Evolutionary conservation across 2,329 filamentous ascomycete species (phyloP).

Genomic region (Xylariaceae sp.): DNA sequence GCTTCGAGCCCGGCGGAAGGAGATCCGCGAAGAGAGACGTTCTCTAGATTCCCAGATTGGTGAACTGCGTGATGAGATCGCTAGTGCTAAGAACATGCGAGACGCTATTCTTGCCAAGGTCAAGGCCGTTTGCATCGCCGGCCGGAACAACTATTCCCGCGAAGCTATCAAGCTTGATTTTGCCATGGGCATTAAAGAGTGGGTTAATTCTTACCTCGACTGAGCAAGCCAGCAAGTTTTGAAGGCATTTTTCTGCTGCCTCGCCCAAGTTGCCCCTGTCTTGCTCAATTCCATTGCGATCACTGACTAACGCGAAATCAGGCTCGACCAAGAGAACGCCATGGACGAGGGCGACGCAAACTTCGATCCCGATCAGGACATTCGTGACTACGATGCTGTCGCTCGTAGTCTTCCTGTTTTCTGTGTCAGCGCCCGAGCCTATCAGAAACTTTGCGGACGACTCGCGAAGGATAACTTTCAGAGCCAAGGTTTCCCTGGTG

Average conservation of each 20-base stretch:
- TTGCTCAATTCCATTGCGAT: neutral
- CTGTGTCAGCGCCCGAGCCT: conserved; percentile 61
- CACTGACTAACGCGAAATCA: conserved; percentile 14
- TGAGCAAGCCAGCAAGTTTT: too few relatives aligned
- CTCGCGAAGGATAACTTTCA: conserved; percentile 47
- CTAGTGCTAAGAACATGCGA: conserved; percentile 26
- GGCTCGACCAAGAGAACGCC: conserved; percentile 52
- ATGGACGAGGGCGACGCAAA: conserved; percentile 51
- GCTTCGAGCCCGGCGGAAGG: conserved; percentile 33
- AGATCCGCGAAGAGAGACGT: conserved; percentile 29
- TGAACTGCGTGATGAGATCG: conserved; percentile 34
- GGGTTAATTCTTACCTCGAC: conserved; percentile 13
- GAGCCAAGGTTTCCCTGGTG: conserved; percentile 49
- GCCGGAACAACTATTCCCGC: conserved; percentile 56
- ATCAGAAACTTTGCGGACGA: conserved; percentile 59
- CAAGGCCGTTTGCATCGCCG: conserved; percentile 46
- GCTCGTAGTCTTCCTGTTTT: conserved; percentile 59
- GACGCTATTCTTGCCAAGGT: conserved; percentile 29
- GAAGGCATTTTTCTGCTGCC: neutral
- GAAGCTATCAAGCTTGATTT: conserved; percentile 57
- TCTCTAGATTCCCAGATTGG: conserved; percentile 34
- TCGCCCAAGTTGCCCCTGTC: neutral
- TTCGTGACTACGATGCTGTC: conserved; percentile 57
- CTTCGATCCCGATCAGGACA: conserved; percentile 54
- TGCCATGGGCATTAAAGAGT: conserved; percentile 56